Evolutionary conservation across 1,139 yeast genomes (phyloP).

Genomic region (Kodamaea sp.): DNA sequence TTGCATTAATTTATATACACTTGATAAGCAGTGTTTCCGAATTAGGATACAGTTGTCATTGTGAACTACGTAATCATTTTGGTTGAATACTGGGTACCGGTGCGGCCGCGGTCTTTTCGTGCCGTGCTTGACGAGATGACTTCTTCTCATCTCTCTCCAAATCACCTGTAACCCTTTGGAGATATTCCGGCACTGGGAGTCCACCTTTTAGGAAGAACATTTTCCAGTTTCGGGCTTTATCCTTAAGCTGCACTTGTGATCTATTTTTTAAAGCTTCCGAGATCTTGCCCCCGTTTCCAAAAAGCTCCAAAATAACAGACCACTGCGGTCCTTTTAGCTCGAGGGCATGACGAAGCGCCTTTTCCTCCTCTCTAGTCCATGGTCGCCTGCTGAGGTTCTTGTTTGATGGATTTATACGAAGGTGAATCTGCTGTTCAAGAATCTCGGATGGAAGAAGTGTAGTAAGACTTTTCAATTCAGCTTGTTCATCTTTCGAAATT

Average conservation of each 20-base stretch:
- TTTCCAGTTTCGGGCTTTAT: slow-evolving; percentile 94
- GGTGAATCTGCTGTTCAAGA: slow-evolving; percentile 47
- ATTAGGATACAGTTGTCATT: neutral
- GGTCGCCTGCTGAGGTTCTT: slow-evolving; percentile 53
- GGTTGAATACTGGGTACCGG: slow-evolving; percentile 29
- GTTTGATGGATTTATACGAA: slow-evolving; percentile 34
- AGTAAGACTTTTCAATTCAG: slow-evolving; percentile 26
- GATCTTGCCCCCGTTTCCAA: slow-evolving; percentile 90
- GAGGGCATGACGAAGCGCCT: slow-evolving; percentile 78
- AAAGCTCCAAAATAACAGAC: slow-evolving; percentile 83
- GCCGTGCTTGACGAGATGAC: slow-evolving; percentile 25
- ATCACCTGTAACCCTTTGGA: slow-evolving; percentile 85
- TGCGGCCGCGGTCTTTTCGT: slow-evolving; percentile 45
- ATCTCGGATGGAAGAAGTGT: slow-evolving; percentile 49
- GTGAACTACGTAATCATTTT: slow-evolving; percentile 3
- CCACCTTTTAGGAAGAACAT: slow-evolving; percentile 75
- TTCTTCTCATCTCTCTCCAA: slow-evolving; percentile 55
- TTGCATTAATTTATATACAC: neutral
- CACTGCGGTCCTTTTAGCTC: slow-evolving; percentile 89
- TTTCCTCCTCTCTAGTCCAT: slow-evolving; percentile 91
- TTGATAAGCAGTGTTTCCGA: neutral
- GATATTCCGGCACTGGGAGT: slow-evolving; percentile 72
- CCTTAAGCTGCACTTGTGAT: slow-evolving; percentile 88
- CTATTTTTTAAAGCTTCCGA: slow-evolving; percentile 83
- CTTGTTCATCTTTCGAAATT: neutral